phyloP scores from a whole-genome alignment of 257 asterid species.

The Handroanthus guayacan region DNA sequence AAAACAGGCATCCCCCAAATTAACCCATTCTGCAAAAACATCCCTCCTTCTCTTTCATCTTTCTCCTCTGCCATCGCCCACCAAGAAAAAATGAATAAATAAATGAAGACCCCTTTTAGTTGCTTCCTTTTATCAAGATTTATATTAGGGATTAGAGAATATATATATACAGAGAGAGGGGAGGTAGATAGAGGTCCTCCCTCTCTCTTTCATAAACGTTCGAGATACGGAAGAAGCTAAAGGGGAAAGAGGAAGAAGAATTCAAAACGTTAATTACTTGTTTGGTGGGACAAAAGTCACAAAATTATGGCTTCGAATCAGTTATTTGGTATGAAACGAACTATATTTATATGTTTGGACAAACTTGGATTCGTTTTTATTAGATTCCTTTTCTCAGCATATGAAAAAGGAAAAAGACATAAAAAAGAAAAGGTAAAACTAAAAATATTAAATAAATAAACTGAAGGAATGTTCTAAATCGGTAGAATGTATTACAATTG shows the following conservation, averaged over 20 bases:
- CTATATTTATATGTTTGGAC: conserved; percentile 23
- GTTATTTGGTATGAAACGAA: background rate
- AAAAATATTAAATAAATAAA: background rate
- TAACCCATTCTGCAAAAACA: conserved; percentile 48
- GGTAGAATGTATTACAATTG: no score
- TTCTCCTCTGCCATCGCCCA: conserved; percentile 62
- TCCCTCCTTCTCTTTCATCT: conserved; percentile 42
- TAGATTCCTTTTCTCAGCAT: conserved; percentile 23
- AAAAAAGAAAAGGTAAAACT: background rate
- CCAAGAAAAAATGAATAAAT: background rate
- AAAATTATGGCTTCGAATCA: conserved; percentile 18
- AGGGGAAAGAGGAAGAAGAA: conserved; percentile 21
- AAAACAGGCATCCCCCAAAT: conserved; percentile 72
- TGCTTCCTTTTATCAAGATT: conserved; percentile 7
- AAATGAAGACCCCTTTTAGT: conserved; percentile 17
- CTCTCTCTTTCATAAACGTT: conserved; percentile 27
- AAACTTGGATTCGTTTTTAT: background rate
- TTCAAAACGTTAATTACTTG: conserved; percentile 31
- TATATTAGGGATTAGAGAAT: background rate
- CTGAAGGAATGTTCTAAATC: background rate
- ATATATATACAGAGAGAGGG: conserved; percentile 12
- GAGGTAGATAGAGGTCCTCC: conserved; percentile 10
- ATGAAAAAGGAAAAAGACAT: background rate
- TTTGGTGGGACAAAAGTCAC: background rate
- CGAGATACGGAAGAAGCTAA: conserved; percentile 18